phyloP scores from a whole-genome alignment of 805 yeast genomes.

The Candida pseudoglaebosa region DNA sequence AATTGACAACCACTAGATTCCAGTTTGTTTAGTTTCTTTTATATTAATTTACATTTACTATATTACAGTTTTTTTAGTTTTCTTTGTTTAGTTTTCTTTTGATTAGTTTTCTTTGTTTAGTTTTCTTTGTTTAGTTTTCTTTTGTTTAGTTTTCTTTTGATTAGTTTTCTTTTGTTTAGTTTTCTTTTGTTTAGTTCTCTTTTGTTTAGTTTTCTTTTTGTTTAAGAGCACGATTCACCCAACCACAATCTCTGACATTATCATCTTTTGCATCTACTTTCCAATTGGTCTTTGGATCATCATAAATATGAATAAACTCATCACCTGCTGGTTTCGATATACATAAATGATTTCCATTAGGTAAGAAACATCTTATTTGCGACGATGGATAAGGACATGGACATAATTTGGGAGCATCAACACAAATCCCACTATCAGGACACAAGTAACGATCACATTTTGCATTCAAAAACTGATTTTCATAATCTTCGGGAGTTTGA shows the following conservation, averaged over 20 bases:
- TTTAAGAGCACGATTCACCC: conserved; percentile 71
- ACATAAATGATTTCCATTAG: conserved; percentile 70
- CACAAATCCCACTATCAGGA: conserved; percentile 81
- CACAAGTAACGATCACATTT: conserved; percentile 71
- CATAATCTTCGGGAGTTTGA: conserved; percentile 34
- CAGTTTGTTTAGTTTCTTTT: too few relatives aligned
- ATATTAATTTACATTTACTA: too few relatives aligned
- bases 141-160: too few relatives aligned
- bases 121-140: too few relatives aligned
- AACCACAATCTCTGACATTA: conserved; percentile 71
- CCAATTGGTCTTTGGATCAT: conserved; percentile 42
- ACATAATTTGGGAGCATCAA: conserved; percentile 61
- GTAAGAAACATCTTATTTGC: conserved; percentile 75
- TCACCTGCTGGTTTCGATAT: conserved; percentile 72
- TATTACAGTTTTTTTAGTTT: too few relatives aligned
- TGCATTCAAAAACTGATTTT: conserved; percentile 31
- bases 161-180: too few relatives aligned
- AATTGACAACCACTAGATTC: too few relatives aligned
- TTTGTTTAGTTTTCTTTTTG: too few relatives aligned
- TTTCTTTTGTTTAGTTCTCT: too few relatives aligned
- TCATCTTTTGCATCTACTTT: conserved; percentile 48
- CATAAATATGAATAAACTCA: conserved; percentile 26
- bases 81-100: too few relatives aligned
- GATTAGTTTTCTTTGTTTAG: too few relatives aligned
- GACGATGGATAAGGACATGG: conserved; percentile 90